Percentiles rank a stretch among this genome's conserved stretches.
phyloP scores from a whole-genome alignment of 805 yeast species.

The Cyberlindnera amylophila region DNA sequence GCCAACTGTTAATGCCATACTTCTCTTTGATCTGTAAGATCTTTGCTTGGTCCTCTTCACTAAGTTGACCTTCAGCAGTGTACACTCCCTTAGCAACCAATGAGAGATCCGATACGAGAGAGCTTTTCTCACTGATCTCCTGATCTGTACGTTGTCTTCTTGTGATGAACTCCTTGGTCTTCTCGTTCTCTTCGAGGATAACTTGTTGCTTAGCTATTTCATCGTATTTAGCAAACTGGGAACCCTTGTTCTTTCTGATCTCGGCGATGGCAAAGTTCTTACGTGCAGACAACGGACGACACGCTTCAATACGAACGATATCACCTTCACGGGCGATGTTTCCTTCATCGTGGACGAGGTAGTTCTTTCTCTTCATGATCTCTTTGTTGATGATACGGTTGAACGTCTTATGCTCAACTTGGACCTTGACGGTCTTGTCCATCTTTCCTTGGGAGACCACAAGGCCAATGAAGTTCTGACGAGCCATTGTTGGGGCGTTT shows the following conservation, averaged over 20 bases:
- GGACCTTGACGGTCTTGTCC: constrained; percentile 92
- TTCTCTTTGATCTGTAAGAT: constrained; percentile 39
- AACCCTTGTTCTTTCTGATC: constrained; percentile 84
- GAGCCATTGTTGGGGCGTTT: constrained; percentile 52
- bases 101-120: constrained; percentile 32
- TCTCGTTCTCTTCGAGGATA: constrained; percentile 56
- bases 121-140: constrained; percentile 25
- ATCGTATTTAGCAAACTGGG: constrained; percentile 80
- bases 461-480: constrained; percentile 87
- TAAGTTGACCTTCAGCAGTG: constrained; percentile 27
- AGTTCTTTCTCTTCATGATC: constrained; percentile 73
- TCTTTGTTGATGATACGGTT: constrained; percentile 72
- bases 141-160: constrained; percentile 39
- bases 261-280: constrained; percentile 92
- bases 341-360: constrained; percentile 90
- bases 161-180: constrained; percentile 49
- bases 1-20: constrained; percentile 45
- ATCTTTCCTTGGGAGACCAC: constrained; percentile 95
- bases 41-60: constrained; percentile 34
- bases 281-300: constrained; percentile 77
- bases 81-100: constrained; percentile 25
- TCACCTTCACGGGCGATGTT: constrained; percentile 93
- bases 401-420: constrained; percentile 74
- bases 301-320: constrained; percentile 85
- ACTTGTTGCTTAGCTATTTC: constrained; percentile 67